Percentiles rank a stretch among this genome's conserved stretches.
Evolutionary conservation across 2,329 filamentous ascomycete species (phyloP).

Genomic region (Chaetomiaceae sp.): DNA sequence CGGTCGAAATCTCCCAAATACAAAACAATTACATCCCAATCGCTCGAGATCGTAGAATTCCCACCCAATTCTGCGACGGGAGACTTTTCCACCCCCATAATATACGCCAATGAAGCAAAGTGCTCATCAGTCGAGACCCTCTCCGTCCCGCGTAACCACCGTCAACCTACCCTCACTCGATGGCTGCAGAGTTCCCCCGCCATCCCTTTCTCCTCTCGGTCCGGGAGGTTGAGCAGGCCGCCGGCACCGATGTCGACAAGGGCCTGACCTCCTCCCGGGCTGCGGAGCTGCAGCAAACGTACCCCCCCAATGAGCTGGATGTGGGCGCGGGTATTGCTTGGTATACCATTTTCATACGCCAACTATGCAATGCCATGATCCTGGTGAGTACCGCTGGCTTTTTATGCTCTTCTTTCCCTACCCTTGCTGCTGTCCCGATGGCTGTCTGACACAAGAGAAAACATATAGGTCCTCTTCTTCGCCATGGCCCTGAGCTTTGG

Average conservation of each 20-base stretch:
- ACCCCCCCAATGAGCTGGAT: conserved; percentile 66
- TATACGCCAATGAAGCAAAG: conserved; percentile 18
- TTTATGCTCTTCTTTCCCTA: neutral
- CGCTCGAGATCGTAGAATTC: conserved; percentile 6
- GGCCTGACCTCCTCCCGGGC: conserved; percentile 61
- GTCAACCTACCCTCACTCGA: conserved; percentile 15
- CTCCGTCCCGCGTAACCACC: conserved; percentile 1
- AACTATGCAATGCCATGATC: conserved; percentile 75
- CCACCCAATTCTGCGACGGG: conserved; percentile 8
- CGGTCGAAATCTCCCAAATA: neutral
- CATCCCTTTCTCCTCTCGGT: conserved; percentile 59
- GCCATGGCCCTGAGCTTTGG: conserved; percentile 69
- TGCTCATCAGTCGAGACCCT: conserved; percentile 4
- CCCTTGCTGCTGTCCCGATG: too few species aligned
- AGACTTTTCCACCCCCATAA: neutral
- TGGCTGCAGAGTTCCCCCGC: conserved; percentile 39
- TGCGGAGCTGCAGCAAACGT: conserved; percentile 50
- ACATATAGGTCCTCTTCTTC: conserved; percentile 68
- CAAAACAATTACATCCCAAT: neutral
- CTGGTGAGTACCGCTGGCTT: conserved; percentile 43
- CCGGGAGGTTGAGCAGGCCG: conserved; percentile 57
- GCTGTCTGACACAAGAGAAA: too few species aligned
- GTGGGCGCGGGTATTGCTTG: conserved; percentile 62
- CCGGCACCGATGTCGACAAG: conserved; percentile 60
- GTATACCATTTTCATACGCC: conserved; percentile 68